Conservation (phyloP, 2,329 filamentous ascomycete species). For the Penicillium aurantiogriseum region DNA sequence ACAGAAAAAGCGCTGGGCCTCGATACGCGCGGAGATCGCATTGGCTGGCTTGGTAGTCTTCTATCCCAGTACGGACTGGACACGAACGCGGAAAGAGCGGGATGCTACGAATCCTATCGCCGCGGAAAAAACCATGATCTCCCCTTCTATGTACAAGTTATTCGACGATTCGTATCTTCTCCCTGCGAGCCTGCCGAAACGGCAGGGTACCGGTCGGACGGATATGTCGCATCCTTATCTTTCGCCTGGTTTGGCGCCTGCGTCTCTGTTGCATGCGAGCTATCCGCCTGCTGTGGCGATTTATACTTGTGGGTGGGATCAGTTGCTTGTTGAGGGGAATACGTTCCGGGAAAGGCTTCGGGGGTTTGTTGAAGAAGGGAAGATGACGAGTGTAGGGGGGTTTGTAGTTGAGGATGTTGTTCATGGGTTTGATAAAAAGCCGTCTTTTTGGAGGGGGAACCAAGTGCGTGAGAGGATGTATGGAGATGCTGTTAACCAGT, state of each 20-base stretch:
- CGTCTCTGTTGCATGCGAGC: constrained; percentile 7
- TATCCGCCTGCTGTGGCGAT: constrained; percentile 18
- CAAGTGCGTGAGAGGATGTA: constrained; percentile 17
- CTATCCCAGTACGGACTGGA: constrained; percentile 21
- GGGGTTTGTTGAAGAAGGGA: constrained; percentile 11
- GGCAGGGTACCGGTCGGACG: not conserved
- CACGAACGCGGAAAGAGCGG: constrained; percentile 13
- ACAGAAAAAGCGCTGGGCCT: not conserved
- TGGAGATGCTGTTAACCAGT: constrained; percentile 18
- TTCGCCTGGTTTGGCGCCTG: constrained; percentile 18
- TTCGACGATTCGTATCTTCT: constrained; percentile 22
- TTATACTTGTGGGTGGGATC: constrained; percentile 26
- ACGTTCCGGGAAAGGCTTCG: constrained; percentile 17
- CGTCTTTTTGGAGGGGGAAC: constrained; percentile 17
- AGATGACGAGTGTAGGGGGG: constrained; percentile 16
- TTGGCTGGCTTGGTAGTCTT: constrained; percentile 18
- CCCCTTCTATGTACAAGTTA: constrained; percentile 9
- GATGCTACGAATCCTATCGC: constrained; percentile 20
- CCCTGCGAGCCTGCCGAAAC: constrained; percentile 8
- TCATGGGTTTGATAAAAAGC: constrained; percentile 27
- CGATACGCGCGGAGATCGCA: not conserved
- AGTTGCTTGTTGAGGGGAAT: constrained; percentile 22
- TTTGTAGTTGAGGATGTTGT: constrained; percentile 15
- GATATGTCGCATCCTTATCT: constrained; percentile 22
- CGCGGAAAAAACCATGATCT: constrained; percentile 9